Conservation (phyloP, 306 rosid genomes). For the Ammopiptanthus mongolicus region DNA sequence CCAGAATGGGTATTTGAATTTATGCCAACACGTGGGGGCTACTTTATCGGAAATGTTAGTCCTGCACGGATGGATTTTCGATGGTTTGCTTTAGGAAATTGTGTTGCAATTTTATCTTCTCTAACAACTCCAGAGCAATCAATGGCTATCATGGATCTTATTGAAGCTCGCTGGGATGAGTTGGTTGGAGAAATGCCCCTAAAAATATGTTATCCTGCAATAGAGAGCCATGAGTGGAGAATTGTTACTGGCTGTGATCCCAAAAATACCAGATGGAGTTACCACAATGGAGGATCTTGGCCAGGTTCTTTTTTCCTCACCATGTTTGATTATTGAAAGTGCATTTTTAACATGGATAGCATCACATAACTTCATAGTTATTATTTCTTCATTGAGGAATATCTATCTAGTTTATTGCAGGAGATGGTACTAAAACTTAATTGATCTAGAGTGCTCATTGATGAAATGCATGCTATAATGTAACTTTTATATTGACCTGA, state of each 20-base stretch:
- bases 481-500: background rate
- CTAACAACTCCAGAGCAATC: conserved; percentile 92
- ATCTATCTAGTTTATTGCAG: background rate
- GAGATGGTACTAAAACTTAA: background rate
- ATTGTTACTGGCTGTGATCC: conserved; percentile 92
- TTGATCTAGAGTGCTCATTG: background rate
- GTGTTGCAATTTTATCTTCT: conserved; percentile 80
- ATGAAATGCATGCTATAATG: background rate
- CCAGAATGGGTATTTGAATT: conserved; percentile 91
- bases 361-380: background rate
- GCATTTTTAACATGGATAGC: conserved; percentile 8
- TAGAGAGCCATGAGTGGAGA: conserved; percentile 87
- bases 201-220: conserved; percentile 79
- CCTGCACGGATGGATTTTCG: conserved; percentile 95
- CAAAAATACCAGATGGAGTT: conserved; percentile 94
- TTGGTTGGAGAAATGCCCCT: conserved; percentile 91
- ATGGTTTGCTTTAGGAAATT: conserved; percentile 86
- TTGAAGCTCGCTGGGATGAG: conserved; percentile 94
- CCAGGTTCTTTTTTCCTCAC: conserved; percentile 61
- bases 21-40: conserved; percentile 90
- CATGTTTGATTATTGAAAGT: background rate
- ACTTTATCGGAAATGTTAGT: conserved; percentile 87
- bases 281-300: conserved; percentile 97
- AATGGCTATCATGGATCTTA: conserved; percentile 87
- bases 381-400: background rate